These are phyloP conservation scores for Bacterosira constricta DNA, from an alignment of 108 stramenopile species.

Conservation along the genomic window DNA sequence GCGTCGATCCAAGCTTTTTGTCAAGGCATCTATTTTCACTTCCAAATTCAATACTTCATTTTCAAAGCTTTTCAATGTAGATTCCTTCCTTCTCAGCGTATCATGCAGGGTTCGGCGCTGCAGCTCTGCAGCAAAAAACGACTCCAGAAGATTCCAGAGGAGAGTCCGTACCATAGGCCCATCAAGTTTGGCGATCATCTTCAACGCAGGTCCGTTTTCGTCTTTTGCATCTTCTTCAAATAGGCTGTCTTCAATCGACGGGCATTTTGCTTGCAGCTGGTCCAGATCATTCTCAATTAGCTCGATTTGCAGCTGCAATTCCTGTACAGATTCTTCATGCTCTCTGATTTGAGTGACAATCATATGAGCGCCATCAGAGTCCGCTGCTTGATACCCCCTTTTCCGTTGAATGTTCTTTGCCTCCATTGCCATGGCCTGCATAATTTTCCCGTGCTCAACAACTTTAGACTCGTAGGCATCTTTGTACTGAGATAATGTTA, in stretches of 20 bases:
- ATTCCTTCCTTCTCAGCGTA: constrained; percentile 57
- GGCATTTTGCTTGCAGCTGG: constrained; percentile 47
- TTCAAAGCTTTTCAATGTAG: constrained; percentile 69
- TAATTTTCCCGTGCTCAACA: constrained; percentile 67
- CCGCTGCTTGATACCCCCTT: constrained; percentile 16
- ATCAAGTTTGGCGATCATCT: constrained; percentile 58
- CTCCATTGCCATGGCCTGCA: constrained; percentile 68
- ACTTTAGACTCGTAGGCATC: constrained; percentile 67
- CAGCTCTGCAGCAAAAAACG: constrained; percentile 51
- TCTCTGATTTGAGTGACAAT: constrained; percentile 32
- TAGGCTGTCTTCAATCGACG: constrained; percentile 28
- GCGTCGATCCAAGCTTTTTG: constrained; percentile 53
- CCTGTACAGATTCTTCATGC: constrained; percentile 55
- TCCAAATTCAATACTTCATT: constrained; percentile 62
- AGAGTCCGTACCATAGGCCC: constrained; percentile 63
- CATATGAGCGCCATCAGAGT: constrained; percentile 9
- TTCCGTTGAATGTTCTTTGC: constrained; percentile 52
- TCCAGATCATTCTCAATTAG: constrained; percentile 73
- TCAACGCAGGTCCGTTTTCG: constrained; percentile 38
- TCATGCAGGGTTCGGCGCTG: constrained; percentile 31
- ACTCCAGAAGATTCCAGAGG: constrained; percentile 65
- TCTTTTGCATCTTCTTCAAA: constrained; percentile 36
- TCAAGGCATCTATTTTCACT: constrained; percentile 42
- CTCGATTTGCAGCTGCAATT: constrained; percentile 82
- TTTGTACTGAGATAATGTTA: constrained; percentile 44